phyloP scores from a whole-genome alignment of 768 basidiomycete genomes.

The Flagelloscypha sp. region DNA sequence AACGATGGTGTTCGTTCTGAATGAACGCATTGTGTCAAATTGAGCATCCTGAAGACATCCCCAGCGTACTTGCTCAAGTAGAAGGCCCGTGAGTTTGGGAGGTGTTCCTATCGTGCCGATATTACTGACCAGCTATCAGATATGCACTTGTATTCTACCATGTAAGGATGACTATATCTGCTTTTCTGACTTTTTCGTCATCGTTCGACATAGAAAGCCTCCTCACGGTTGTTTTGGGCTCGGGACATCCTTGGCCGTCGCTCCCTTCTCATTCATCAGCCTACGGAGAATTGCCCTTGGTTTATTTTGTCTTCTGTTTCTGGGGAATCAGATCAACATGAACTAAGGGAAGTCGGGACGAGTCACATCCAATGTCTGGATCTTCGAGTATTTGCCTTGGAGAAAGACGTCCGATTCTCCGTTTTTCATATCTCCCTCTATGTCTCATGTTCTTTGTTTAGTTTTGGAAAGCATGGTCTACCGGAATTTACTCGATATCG shows the following conservation, averaged over 20 bases:
- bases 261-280: slow-evolving; percentile 69
- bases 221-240: slow-evolving; percentile 55
- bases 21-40: slow-evolving; percentile 25
- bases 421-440: neutral
- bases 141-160: slow-evolving; percentile 79
- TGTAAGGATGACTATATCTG: slow-evolving; percentile 29
- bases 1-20: slow-evolving; percentile 65
- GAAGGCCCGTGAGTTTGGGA: slow-evolving; percentile 70
- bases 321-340: slow-evolving; percentile 35
- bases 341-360: slow-evolving; percentile 57
- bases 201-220: slow-evolving; percentile 24
- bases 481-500: no score
- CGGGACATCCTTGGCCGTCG: slow-evolving; percentile 82
- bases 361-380: slow-evolving; percentile 49
- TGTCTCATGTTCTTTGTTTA: no score
- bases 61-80: slow-evolving; percentile 44
- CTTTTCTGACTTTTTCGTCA: slow-evolving; percentile 3
- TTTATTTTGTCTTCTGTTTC: slow-evolving; percentile 65
- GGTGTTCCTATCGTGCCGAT: neutral
- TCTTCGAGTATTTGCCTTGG: slow-evolving; percentile 19
- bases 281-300: slow-evolving; percentile 37
- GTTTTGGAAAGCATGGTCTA: slow-evolving; percentile 1
- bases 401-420: slow-evolving; percentile 21
- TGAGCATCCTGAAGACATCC: slow-evolving; percentile 33
- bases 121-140: slow-evolving; percentile 26